Evolutionary conservation across 192 early-diverging fungal genomes (phyloP), one percentile per base, ranked within the genome.

Genomic region (Backusella psychrophila): DNA sequence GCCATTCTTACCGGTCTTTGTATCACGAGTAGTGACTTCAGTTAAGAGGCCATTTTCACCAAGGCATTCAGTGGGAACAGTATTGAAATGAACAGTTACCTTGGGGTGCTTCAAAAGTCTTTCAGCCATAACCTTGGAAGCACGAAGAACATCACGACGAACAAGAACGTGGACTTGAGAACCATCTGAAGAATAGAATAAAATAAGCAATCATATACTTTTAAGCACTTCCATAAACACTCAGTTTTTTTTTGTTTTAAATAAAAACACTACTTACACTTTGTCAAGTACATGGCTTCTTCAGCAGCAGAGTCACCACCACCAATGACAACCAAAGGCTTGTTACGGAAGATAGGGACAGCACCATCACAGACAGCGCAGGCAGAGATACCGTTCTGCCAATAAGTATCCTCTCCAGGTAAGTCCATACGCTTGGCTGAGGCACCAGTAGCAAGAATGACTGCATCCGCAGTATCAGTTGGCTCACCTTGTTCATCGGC

Each of bases 301-400:
- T 99, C 98, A 80, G 90, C 92, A 46, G 93, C 97, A 78, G 95
- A 96, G 82, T 98, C 97, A 70, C 97, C 97, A 72, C 96, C 97
- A 69, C 97, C 97, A 73, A 99, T 91, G 44, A 99, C 97, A n/a
- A 91, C 96, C 63, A 99, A 84, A 23, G 95, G 93, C 84, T 97
- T 96, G 81, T 97, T 93, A 78, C 95, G 90, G 90, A 98, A 99
- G 74, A 98, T 96, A 23, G 98, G 98, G 31, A 94, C 95, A 44
- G 96, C 96, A 76, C 96, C 97, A 82, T 99, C 98, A 85, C 98
- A 99, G 63, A 99, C 98, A 69, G 98, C 98, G 76, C 98, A 99
- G 5, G 98, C 98, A 65, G 94, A 96, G 83, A 99, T 99, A 76
- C 98, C 98, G 15, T 91, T 91, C 84, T 99, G 96, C 97, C 97